phyloP scores from a whole-genome alignment of 495 filamentous ascomycete species.

The Aspergillus avenaceus region DNA sequence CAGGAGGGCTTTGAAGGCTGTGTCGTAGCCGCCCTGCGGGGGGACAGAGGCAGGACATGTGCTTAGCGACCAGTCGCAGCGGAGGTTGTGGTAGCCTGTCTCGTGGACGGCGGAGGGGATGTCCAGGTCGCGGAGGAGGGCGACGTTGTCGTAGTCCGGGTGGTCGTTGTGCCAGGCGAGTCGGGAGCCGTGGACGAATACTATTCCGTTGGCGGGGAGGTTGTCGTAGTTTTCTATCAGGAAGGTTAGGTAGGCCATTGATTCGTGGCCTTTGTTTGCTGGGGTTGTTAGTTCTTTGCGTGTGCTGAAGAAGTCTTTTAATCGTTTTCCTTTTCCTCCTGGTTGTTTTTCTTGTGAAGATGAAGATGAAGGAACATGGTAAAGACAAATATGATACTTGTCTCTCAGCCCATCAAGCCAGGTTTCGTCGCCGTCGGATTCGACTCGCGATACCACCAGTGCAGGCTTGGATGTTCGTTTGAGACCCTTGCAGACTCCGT shows the following conservation, averaged over 20 bases:
- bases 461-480: slow-evolving; percentile 30
- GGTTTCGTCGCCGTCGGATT: slow-evolving; percentile 29
- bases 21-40: slow-evolving; percentile 37
- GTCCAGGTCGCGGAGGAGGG: slow-evolving; percentile 31
- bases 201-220: slow-evolving; percentile 44
- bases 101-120: slow-evolving; percentile 25
- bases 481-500: slow-evolving; percentile 33
- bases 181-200: slow-evolving; percentile 42
- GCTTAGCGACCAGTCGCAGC: slow-evolving; percentile 43
- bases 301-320: too few relatives aligned
- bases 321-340: too few relatives aligned
- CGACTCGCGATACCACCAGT: slow-evolving; percentile 33
- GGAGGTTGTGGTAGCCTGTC: slow-evolving; percentile 41
- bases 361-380: too few relatives aligned
- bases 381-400: slow-evolving; percentile 43
- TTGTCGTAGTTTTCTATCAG: slow-evolving; percentile 62
- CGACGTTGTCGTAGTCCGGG: slow-evolving; percentile 37
- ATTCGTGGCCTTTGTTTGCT: slow-evolving; percentile 64
- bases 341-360: too few relatives aligned
- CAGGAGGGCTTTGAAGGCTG: slow-evolving; percentile 27
- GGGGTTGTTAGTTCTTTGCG: slow-evolving; percentile 54
- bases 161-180: slow-evolving; percentile 45
- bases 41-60: slow-evolving; percentile 28
- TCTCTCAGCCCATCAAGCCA: slow-evolving; percentile 31
- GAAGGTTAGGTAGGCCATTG: slow-evolving; percentile 63